phyloP scores from a whole-genome alignment of 2,329 filamentous ascomycete genomes.

The Helminthosporium solani region DNA sequence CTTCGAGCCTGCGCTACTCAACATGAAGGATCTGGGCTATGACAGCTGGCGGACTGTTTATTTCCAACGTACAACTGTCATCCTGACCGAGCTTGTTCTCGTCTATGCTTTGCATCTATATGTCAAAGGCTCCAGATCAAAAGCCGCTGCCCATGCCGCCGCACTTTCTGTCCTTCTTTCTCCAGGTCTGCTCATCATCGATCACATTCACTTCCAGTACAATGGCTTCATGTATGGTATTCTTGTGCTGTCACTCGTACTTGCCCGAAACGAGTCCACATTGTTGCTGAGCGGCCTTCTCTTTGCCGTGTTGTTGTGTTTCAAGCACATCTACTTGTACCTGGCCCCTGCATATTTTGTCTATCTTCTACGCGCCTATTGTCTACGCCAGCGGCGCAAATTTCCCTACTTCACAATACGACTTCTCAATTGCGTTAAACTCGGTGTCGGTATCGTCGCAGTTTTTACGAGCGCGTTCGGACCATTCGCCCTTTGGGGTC shows the following conservation, averaged over 20 bases:
- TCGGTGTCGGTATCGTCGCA: conserved; percentile 69
- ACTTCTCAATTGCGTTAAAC: conserved; percentile 78
- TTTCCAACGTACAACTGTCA: conserved; percentile 88
- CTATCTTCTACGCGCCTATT: conserved; percentile 86
- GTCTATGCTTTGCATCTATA: conserved; percentile 79
- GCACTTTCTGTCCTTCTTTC: conserved; percentile 89
- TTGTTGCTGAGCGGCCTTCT: conserved; percentile 76
- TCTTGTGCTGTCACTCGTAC: conserved; percentile 79
- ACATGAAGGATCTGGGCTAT: conserved; percentile 77
- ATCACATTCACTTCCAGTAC: conserved; percentile 99
- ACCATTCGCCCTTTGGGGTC: conserved; percentile 78
- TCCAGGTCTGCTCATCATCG: conserved; percentile 91
- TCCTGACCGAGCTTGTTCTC: conserved; percentile 79
- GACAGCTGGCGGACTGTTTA: conserved; percentile 92
- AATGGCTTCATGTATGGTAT: conserved; percentile 96
- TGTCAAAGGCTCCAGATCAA: conserved; percentile 72
- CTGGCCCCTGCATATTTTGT: conserved; percentile 95
- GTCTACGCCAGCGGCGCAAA: conserved; percentile 73
- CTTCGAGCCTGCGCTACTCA: conserved; percentile 78
- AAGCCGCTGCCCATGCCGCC: conserved; percentile 76
- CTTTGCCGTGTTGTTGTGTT: conserved; percentile 82
- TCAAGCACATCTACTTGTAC: conserved; percentile 99
- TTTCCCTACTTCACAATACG: conserved; percentile 67
- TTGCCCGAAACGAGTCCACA: conserved; percentile 73
- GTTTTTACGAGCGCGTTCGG: conserved; percentile 84